Conservation (phyloP, 768 basidiomycete species). For the Chlorophyllum brunneum region DNA sequence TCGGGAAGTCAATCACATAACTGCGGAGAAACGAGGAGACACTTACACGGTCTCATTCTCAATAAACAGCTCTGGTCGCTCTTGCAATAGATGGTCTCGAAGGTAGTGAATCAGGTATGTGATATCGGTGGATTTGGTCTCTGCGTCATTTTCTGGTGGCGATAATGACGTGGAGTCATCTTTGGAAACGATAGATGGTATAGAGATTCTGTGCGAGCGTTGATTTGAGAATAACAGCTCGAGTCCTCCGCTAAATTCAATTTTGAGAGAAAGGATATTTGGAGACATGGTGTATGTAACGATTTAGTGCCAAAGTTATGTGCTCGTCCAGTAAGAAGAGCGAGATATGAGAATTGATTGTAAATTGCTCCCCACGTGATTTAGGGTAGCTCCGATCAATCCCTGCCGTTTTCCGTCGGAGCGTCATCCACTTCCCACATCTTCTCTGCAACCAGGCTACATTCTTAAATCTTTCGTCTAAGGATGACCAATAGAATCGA, state of each 20-base stretch:
- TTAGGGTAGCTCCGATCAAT: background rate
- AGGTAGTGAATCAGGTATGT: constrained; percentile 78
- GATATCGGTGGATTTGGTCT: constrained; percentile 53
- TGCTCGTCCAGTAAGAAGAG: background rate
- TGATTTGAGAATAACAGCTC: constrained; percentile 79
- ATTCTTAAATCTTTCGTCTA: background rate
- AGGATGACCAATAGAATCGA: constrained; percentile 2
- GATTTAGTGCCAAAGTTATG: too few species aligned
- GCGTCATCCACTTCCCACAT: background rate
- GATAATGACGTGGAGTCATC: constrained; percentile 27
- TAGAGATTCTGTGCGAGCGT: constrained; percentile 50
- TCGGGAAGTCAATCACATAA: constrained; percentile 1
- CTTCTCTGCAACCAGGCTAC: background rate
- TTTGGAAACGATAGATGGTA: constrained; percentile 45
- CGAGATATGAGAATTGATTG: background rate
- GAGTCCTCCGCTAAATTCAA: constrained; percentile 83
- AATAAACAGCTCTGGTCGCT: constrained; percentile 85
- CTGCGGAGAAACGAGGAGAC: background rate
- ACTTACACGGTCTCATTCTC: constrained; percentile 85
- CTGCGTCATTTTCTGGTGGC: constrained; percentile 13
- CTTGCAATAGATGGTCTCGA: constrained; percentile 71
- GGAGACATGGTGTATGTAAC: background rate
- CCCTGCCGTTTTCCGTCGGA: too few species aligned
- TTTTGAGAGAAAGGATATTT: constrained; percentile 36
- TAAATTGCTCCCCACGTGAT: background rate